Evolutionary conservation across 139 green algal species (phyloP), one percentile per base, ranked within the genome.

Genomic region (Asterochloris sp.): DNA sequence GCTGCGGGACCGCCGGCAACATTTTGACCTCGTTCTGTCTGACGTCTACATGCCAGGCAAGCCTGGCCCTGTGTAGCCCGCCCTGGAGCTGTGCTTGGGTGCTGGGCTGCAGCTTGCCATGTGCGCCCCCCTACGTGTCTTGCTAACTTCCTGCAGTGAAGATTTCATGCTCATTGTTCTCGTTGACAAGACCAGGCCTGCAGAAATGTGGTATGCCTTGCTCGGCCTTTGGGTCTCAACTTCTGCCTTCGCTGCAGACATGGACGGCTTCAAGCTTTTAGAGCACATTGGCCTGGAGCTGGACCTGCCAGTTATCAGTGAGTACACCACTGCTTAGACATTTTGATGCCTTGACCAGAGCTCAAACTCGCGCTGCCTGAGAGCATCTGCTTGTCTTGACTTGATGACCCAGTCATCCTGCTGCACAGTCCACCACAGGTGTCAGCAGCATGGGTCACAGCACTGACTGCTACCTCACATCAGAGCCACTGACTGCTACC

Each of bases 21-120:
- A 91, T 29, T 98, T 96, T 71, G 96, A 99, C 84, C 88, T 99
- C 17, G 96, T 99, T 2, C 91, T 99, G 12, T 97, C 91, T 26
- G 96, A 99, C 85, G 95, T 99, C 13, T 95, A 98, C 87, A 99
- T 99, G 96, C 96, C 96, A 78, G 93, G 92, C 95, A 63, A 1
- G 85, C 14, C 21, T 29, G 27, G 19, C 66, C 66, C 38, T 54
- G 38, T 54, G 38, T 54, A 54, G 38, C 38, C 2, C 38, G 38
- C 38, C 38, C 38, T 54, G 38, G 38, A 54, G 38, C 38, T 54
- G 38, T 54, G 38, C 38, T 6, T 54, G 38, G 38, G 6, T 54
- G 66, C 21, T 8, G 4, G 66, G 66, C 66, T 26, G 23, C 19
- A 24, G 21, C 19, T 24, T 73, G 66, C 66, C 19, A 73, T 21